Conservation (phyloP, 345 rosid genomes). For the Alliaria petiolata region DNA sequence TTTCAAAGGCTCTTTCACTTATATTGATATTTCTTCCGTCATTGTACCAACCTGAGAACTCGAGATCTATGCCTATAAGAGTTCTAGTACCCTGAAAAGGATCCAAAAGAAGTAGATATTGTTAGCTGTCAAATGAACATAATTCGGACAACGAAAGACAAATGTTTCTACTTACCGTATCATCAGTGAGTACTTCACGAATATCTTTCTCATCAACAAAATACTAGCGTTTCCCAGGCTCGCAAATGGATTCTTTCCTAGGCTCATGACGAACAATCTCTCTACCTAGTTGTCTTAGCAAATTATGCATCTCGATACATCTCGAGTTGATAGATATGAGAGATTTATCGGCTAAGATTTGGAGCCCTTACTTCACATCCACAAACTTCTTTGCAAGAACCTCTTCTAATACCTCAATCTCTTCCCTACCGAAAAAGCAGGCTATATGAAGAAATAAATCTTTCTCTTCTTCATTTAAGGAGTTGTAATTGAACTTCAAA, state of each 20-base stretch:
- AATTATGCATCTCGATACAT: slow-evolving; percentile 16
- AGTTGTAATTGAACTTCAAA: no score
- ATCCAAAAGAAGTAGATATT: no score
- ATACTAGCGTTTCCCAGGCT: neutral
- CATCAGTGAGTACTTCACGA: neutral
- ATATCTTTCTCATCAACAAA: neutral
- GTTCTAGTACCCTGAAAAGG: slow-evolving; percentile 9
- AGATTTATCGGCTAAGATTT: neutral
- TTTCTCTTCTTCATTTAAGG: no score
- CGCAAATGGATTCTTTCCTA: no score
- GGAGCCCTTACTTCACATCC: neutral
- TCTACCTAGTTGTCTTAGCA: slow-evolving; percentile 21
- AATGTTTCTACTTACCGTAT: neutral
- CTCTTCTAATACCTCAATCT: neutral
- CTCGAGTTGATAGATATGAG: neutral
- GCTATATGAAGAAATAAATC: neutral
- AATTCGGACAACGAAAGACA: neutral
- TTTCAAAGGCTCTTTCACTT: neutral
- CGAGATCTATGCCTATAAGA: slow-evolving; percentile 1
- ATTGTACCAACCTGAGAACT: neutral
- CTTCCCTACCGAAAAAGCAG: no score
- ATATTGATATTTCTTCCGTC: neutral
- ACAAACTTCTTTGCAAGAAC: neutral
- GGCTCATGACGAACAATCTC: neutral
- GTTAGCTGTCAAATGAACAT: neutral